These are phyloP conservation scores for Mycena pura DNA, from an alignment of 768 basidiomycete species.

Conservation along the genomic window DNA sequence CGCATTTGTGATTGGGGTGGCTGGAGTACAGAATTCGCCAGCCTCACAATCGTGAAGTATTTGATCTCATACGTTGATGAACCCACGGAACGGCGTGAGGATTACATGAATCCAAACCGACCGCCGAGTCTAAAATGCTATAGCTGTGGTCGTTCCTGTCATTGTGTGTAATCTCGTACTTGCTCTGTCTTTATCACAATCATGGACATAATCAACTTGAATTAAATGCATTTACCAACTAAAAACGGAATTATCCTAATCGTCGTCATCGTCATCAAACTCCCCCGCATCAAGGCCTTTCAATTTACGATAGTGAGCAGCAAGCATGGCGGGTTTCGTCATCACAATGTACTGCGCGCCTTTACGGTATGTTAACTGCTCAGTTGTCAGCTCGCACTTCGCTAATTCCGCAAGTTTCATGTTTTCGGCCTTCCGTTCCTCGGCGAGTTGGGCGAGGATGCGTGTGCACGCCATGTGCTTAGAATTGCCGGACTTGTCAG, in stretches of 20 bases:
- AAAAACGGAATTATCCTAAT: neutral
- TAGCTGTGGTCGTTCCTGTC: conserved; percentile 38
- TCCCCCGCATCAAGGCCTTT: neutral
- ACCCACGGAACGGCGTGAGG: conserved; percentile 35
- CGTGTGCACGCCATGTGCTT: neutral
- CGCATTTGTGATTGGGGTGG: conserved; percentile 53
- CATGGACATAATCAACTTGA: neutral
- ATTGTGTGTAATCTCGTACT: conserved; percentile 26
- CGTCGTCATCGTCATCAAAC: neutral
- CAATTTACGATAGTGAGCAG: neutral
- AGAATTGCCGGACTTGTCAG: neutral
- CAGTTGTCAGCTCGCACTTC: neutral
- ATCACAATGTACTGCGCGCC: neutral
- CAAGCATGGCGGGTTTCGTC: neutral
- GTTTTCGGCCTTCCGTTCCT: neutral
- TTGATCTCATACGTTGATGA: conserved; percentile 49
- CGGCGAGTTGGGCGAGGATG: neutral
- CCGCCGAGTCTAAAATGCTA: conserved; percentile 32
- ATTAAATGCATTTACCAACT: neutral
- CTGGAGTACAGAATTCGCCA: conserved; percentile 47
- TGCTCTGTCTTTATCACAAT: neutral
- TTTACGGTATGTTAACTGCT: conserved; percentile 12
- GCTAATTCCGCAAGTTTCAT: neutral
- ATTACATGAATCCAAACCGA: conserved; percentile 43
- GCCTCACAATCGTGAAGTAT: conserved; percentile 48